Conservation (phyloP, 768 basidiomycete genomes). For the Xerocomellus intermedius region DNA sequence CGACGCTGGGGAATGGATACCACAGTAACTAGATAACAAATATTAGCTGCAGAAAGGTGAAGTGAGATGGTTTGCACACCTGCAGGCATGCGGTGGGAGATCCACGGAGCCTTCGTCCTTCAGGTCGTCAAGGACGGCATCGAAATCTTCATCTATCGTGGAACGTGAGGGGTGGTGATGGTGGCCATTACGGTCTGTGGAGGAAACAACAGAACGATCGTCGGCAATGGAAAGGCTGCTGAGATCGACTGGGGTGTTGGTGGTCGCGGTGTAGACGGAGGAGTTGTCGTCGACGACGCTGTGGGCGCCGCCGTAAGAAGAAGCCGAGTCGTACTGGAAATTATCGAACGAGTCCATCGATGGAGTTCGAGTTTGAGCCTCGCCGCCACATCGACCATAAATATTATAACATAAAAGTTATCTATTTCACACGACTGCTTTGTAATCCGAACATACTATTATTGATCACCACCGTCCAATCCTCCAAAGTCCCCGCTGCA, state of each 20-base stretch:
- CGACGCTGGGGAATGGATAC: constrained; percentile 95
- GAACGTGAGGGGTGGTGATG: constrained; percentile 35
- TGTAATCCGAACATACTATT: constrained; percentile 8
- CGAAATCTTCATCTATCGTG: constrained; percentile 78
- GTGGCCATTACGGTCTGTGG: constrained; percentile 40
- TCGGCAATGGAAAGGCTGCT: constrained; percentile 68
- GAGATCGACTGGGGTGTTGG: constrained; percentile 60
- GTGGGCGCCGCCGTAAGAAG: constrained; percentile 69
- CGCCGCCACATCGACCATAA: neutral
- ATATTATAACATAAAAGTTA: constrained; percentile 15
- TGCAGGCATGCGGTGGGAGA: constrained; percentile 93
- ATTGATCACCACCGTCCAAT: too few species aligned
- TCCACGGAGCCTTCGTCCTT: constrained; percentile 79
- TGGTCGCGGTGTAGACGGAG: constrained; percentile 75
- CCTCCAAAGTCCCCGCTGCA: too few species aligned
- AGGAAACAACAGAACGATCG: constrained; percentile 46
- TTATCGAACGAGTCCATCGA: constrained; percentile 82
- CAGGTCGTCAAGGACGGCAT: constrained; percentile 84
- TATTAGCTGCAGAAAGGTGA: constrained; percentile 4
- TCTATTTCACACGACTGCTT: constrained; percentile 27
- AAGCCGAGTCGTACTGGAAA: constrained; percentile 81
- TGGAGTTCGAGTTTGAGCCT: constrained; percentile 22
- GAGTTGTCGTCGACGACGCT: constrained; percentile 77
- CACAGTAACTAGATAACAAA: constrained; percentile 74
- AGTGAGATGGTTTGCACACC: constrained; percentile 46